Evolutionary conservation across 257 asterid species (phyloP).

Genomic region (Petunia secreta): DNA sequence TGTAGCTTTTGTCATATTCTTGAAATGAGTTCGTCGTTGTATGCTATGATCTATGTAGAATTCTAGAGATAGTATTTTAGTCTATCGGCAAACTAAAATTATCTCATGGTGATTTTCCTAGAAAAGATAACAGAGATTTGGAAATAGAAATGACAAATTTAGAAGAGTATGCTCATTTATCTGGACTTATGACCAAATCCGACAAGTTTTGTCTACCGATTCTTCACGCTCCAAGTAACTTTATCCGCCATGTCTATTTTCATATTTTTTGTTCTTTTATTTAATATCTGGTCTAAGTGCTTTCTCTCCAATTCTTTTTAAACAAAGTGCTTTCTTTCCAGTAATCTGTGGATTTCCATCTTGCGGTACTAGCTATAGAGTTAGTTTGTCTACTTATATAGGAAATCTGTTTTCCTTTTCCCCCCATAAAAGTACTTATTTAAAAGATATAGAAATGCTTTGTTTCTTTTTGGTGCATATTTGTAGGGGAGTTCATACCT

Average conservation of each 20-base stretch:
- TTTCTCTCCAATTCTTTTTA: conserved; percentile 1
- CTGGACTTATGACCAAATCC: conserved; percentile 7
- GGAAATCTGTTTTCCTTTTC: not conserved
- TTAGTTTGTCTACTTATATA: conserved; percentile 19
- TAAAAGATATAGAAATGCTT: not conserved
- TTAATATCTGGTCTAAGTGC: not conserved
- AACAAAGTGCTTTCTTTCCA: conserved; percentile 12
- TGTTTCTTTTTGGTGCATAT: conserved; percentile 11
- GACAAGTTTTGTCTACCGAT: not conserved
- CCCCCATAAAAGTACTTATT: not conserved
- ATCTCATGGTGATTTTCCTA: not conserved
- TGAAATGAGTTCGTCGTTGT: not conserved
- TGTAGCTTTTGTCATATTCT: not conserved
- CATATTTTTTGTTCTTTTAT: not conserved
- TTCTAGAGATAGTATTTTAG: not conserved
- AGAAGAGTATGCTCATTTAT: conserved; percentile 2
- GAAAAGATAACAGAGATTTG: conserved; percentile 2
- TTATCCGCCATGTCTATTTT: not conserved
- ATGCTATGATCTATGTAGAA: conserved; percentile 11
- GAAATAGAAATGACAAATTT: conserved; percentile 11
- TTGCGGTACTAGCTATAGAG: conserved; percentile 6
- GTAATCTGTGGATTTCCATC: conserved; percentile 20
- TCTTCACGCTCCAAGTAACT: not conserved
- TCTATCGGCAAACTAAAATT: conserved; percentile 17
- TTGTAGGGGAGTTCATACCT: not conserved